A percentile compares a stretch with the other conserved stretches of the same genome.
Conservation (phyloP, 2,329 filamentous ascomycete genomes). For the Juglanconis oblonga region DNA sequence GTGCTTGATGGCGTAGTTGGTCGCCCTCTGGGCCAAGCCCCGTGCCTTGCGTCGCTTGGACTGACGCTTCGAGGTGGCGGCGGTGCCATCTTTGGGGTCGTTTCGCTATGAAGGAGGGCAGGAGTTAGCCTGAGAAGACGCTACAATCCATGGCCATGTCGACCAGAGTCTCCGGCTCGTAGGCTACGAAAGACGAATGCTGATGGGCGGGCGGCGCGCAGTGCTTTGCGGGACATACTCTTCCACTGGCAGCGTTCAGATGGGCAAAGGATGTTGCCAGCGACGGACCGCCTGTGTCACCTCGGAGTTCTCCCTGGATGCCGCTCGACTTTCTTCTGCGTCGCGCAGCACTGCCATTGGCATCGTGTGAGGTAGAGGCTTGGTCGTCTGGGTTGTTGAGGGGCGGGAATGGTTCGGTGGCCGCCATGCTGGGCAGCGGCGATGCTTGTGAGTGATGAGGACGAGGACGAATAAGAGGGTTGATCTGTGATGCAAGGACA, state of each 20-base stretch:
- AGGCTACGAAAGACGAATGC: not conserved
- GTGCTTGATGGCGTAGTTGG: constrained; percentile 52
- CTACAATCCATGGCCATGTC: no score
- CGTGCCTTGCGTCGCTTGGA: constrained; percentile 56
- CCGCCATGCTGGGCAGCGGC: constrained; percentile 35
- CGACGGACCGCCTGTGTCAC: constrained; percentile 54
- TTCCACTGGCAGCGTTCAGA: constrained; percentile 29
- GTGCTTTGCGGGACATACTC: not conserved
- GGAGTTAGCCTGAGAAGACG: constrained; percentile 17
- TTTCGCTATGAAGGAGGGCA: constrained; percentile 11
- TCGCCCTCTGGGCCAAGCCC: constrained; percentile 51
- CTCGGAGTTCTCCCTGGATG: constrained; percentile 46
- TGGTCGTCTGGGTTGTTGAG: constrained; percentile 51
- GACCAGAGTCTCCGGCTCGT: no score
- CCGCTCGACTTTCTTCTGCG: constrained; percentile 56
- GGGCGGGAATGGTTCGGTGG: constrained; percentile 53
- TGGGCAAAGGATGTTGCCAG: constrained; percentile 51
- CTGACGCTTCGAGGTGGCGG: constrained; percentile 37
- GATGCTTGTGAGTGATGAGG: not conserved
- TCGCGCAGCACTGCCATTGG: constrained; percentile 33
- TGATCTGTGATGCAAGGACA: no score
- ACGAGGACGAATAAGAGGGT: not conserved
- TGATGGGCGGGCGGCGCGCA: not conserved
- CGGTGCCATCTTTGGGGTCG: constrained; percentile 23
- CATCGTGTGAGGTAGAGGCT: constrained; percentile 35